Evolutionary conservation across 1,139 yeast genomes (phyloP), one percentile per base, ranked within the genome.

Genomic region (Kodamaea fungicola): DNA sequence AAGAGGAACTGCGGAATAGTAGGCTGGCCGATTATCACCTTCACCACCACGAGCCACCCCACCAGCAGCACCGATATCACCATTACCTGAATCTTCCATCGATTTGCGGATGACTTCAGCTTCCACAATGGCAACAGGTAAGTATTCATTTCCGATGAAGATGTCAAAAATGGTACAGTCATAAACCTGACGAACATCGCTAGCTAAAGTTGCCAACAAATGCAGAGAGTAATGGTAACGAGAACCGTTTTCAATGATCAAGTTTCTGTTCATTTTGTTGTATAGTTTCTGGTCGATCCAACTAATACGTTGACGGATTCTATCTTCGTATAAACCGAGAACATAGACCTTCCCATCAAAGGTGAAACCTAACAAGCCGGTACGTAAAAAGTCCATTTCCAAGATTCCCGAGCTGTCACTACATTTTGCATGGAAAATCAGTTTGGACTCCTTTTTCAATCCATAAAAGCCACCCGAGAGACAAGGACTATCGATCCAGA

Each of bases 121-220:
- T 57, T 94, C 99, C 27, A 94, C 78, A 2, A 92, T 80, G 6
- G 92, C 85, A 5, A 89, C 89, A 0, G 96, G 89, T 22, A 90
- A 67, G 55, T 87, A 86, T 54, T 88, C 96, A 39, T 83, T 84
- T 35, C 90, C 92, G 39, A 88, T 80, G 46, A 78, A 78, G 7
- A 90, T 76, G 56, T 94, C 97, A 60, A 92, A 94, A 13, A 94
- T 88, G 1, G 96, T 83, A 47, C 96, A 87, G 51, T 94, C 98
- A 44, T 83, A 83, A 1, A 90, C 83, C 37, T 85, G 82, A 25
- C 89, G 78, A 6, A 94, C 89, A 33, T 83, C 84, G 44, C 89
- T 71, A 22, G 92, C 95, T 39, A 92, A 66, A 0, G 97, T 86
- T 35, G 82, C 82, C 33, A 85, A 76, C 31, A 89, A 61, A 57